These are phyloP conservation scores for Trypanosomatidae sp. DNA, from an alignment of 208 protist species.

Conservation along the genomic window DNA sequence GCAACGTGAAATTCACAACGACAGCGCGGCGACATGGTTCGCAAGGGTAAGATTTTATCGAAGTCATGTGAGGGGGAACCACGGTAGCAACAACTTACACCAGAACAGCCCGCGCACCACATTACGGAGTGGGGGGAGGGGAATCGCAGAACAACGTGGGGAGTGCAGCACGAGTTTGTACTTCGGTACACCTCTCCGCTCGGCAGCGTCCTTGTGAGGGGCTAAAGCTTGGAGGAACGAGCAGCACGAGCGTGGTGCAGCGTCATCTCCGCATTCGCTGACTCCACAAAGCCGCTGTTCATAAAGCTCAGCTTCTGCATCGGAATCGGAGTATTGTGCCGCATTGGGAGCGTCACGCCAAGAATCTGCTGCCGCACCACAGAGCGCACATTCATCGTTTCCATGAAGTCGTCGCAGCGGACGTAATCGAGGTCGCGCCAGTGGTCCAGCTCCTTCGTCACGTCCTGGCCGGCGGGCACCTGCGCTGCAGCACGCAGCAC, in stretches of 20 bases:
- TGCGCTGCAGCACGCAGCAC: conserved; percentile 52
- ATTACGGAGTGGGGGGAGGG: not conserved
- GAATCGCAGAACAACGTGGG: not conserved
- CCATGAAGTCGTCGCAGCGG: conserved; percentile 74
- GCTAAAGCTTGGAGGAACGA: conserved; percentile 23
- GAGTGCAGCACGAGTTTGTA: not conserved
- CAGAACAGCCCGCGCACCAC: not conserved
- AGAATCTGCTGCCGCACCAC: conserved; percentile 51
- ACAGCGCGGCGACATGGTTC: not conserved
- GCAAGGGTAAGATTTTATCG: not conserved
- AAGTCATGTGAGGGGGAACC: not conserved
- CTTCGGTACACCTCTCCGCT: not conserved
- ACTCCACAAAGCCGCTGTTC: conserved; percentile 62
- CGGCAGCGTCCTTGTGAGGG: not conserved
- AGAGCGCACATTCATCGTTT: conserved; percentile 72
- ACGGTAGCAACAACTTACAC: not conserved
- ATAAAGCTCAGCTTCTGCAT: conserved; percentile 37
- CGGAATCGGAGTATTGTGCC: conserved; percentile 46
- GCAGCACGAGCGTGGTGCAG: conserved; percentile 16
- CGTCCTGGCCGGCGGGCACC: conserved; percentile 36
- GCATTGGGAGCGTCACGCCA: conserved; percentile 37
- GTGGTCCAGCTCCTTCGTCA: conserved; percentile 76
- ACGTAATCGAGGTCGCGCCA: conserved; percentile 77
- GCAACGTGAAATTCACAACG: not conserved
- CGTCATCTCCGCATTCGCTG: conserved; percentile 42